Base-by-base conservation (phyloP, 2,329 filamentous ascomycete genomes). In the Neobulgaria alba region DNA sequence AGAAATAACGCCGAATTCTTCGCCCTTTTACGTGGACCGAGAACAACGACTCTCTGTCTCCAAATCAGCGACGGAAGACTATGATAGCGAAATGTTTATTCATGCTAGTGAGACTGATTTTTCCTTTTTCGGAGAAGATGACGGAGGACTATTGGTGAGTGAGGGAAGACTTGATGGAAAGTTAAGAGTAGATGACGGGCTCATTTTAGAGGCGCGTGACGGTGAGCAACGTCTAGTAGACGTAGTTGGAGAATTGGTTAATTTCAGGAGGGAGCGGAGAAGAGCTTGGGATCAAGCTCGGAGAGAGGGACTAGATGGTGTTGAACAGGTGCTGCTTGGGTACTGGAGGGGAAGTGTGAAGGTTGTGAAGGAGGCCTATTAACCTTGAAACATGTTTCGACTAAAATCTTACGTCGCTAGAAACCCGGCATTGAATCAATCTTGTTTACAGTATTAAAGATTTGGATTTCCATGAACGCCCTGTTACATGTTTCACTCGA, bases 61-160 rank as follows among this genome's bases (percentile, higher is more conserved):
- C 1, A 53, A 50, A 45, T 50, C 48, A 12, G 46, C 46, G 2
- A 52, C 50, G 1, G 50, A 52, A 37, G 49, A 51, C 33, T 19
- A 42, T 4, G 42, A 50, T 14, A 39, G 35, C n/a, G 49, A 53
- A 20, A 33, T 34, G 2, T 53, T 52, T 20, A 50, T 49, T 42
- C 29, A 45, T 8, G 33, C 30, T 2, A 42, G 34, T 21, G 42
- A 47, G 19, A 36, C 18, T 3, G 47, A 51, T 38, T 53, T 51
- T 37, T 44, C 43, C 0, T 53, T 53, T 36, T 53, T 53, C 16
- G 44, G 45, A 2, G 46, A 53, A 23, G 44, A 50, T 36, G 47
- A 53, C 40, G 42, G 41, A 0, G 42, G 42, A 3, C 20, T 50
- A n/a, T 26, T 52, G 2, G 38, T 51, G 20, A 44, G 38, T 20